Conservation (phyloP, 129 eudicot species). For the Smallanthus sonchifolius region DNA sequence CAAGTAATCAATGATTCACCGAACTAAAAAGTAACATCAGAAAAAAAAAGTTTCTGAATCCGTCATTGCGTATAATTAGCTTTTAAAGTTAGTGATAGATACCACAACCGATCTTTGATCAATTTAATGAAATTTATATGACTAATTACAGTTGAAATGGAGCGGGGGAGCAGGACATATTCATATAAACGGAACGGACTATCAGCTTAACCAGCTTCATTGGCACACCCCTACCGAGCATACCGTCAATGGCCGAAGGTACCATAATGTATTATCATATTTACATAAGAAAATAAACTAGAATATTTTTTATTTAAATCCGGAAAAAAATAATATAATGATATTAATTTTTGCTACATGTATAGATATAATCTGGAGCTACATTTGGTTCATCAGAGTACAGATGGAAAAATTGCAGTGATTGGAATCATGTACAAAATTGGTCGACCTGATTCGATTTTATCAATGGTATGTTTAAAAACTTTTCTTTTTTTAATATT, state of each 20-base stretch:
- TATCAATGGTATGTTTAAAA: slow-evolving; percentile 34
- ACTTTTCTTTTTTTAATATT: neutral
- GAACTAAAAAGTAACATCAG: too few species aligned
- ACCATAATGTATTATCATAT: neutral
- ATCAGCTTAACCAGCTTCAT: slow-evolving; percentile 47
- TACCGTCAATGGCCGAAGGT: slow-evolving; percentile 65
- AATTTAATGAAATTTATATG: neutral
- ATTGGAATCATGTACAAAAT: slow-evolving; percentile 53
- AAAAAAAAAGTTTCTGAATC: neutral
- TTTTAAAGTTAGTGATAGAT: too few species aligned
- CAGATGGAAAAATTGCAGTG: slow-evolving; percentile 40
- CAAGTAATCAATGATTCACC: neutral
- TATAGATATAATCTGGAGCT: slow-evolving; percentile 48
- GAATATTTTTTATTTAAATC: neutral
- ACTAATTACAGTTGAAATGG: slow-evolving; percentile 38
- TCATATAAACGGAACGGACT: slow-evolving; percentile 45
- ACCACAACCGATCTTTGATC: neutral
- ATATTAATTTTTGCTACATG: neutral
- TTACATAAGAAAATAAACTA: neutral
- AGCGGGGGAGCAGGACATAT: slow-evolving; percentile 46
- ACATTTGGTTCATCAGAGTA: slow-evolving; percentile 52
- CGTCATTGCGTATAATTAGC: neutral
- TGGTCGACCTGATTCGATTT: slow-evolving; percentile 47
- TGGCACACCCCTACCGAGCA: slow-evolving; percentile 78
- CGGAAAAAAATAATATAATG: neutral